Percentiles rank a stretch among this genome's conserved stretches.
Evolutionary conservation across 2,329 filamentous ascomycete genomes (phyloP).

Genomic region (Neofusicoccum sp.): DNA sequence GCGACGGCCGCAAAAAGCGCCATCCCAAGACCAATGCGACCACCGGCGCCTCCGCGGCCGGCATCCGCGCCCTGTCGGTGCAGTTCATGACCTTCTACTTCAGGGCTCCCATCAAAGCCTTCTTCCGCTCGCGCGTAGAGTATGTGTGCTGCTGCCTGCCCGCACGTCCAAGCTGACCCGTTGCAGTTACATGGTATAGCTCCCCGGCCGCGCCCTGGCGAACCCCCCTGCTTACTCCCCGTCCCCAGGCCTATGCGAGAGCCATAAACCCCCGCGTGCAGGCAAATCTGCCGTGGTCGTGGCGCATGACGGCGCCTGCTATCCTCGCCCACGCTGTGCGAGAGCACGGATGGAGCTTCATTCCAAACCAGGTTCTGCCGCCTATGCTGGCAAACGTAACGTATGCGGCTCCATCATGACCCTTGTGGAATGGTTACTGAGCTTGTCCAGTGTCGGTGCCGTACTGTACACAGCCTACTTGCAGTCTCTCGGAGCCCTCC

Average conservation of each 20-base stretch:
- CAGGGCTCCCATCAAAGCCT: slow-evolving; percentile 84
- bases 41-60: slow-evolving; percentile 78
- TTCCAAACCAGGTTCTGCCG: slow-evolving; percentile 74
- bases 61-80: slow-evolving; percentile 77
- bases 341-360: slow-evolving; percentile 70
- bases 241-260: slow-evolving; percentile 57
- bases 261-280: slow-evolving; percentile 59
- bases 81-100: slow-evolving; percentile 81
- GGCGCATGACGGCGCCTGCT: slow-evolving; percentile 66
- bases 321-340: slow-evolving; percentile 66
- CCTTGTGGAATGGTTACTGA: background rate
- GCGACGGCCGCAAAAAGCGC: slow-evolving; percentile 24
- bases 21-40: slow-evolving; percentile 59
- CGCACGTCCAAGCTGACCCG: slow-evolving; percentile 22
- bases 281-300: slow-evolving; percentile 54
- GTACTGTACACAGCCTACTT: slow-evolving; percentile 75
- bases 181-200: slow-evolving; percentile 51
- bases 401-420: slow-evolving; percentile 31
- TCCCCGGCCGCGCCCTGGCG: background rate
- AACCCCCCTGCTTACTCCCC: background rate
- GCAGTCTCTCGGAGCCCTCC: slow-evolving; percentile 63
- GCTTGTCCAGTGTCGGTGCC: slow-evolving; percentile 58
- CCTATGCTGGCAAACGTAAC: slow-evolving; percentile 72
- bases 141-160: slow-evolving; percentile 50
- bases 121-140: slow-evolving; percentile 87